Evolutionary conservation across 371 early-diverging fungal genomes (phyloP), one percentile per base, ranked within the genome.

Genomic region (Massospora cicadina): DNA sequence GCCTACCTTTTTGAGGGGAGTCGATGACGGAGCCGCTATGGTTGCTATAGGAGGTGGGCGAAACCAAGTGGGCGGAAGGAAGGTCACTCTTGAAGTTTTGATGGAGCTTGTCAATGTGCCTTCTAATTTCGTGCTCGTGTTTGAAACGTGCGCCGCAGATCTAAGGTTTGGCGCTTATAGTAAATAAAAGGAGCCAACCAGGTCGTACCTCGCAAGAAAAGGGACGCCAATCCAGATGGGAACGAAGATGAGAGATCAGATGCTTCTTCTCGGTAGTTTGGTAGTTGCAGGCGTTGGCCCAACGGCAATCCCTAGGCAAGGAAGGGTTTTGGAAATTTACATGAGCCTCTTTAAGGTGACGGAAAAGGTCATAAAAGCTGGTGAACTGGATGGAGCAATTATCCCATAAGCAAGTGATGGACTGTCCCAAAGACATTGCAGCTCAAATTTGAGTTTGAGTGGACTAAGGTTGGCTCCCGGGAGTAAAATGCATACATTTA

Each of bases 211-310:
- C 65, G 25, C 65, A 65, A 32, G 23, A 25, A 65, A 57, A 65
- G 13, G 65, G 65, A 13, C 65, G 24, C 65, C 65, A 65, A 29
- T 65, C 65, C 33, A 65, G 57, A 57, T 65, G 65, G 24, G 55
- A 56, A 12, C 57, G 27, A 10, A 65, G 29, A 26, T 65, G 65
- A 26, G 65, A 65, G 10, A 62, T 27, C 10, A 62, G 24, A 62
- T 62, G 62, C 23, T 62, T 62, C 24, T 62, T 62, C 30, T 62
- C 62, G 5, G 24, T 30, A 10, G 62, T 62, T 2, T 30, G 24
- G 26, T 62, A 62, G n/a, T 30, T 24, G 33, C 62, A 62, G 17
- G 23, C 53, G 25, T 30, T 26, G 23, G 33, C 62, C 62, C 62
- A 62, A 33, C 62, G 28, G 53, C 62, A 62, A 33, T n/a, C n/a